phyloP scores from a whole-genome alignment of 495 filamentous ascomycete species.

The Penicillium daleae region DNA sequence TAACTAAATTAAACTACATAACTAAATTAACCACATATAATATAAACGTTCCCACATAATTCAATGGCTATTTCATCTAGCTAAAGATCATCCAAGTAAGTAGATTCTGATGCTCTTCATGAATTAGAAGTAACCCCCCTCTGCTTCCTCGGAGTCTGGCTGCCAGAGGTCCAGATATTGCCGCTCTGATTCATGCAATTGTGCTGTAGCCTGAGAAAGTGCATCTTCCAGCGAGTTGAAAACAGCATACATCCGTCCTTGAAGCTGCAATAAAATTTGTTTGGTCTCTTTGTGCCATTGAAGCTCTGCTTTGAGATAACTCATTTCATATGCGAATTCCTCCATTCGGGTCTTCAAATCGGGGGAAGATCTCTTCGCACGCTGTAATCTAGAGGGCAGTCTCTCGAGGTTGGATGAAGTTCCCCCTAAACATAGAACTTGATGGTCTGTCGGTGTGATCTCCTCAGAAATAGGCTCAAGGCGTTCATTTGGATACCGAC shows the following conservation, averaged over 20 bases:
- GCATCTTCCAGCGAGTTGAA: background rate
- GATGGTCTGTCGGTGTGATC: background rate
- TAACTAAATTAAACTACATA: background rate
- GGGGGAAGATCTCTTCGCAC: background rate
- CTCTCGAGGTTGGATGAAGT: background rate
- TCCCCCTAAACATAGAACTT: background rate
- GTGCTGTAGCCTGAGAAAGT: background rate
- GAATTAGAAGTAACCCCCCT: background rate
- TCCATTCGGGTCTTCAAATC: background rate
- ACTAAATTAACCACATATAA: too few species aligned
- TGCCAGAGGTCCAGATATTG: background rate
- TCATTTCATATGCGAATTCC: background rate
- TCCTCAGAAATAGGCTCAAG: constrained; percentile 3
- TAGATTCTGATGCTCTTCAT: background rate
- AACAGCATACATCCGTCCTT: background rate
- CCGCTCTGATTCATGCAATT: background rate
- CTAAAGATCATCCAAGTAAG: background rate
- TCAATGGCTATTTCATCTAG: background rate
- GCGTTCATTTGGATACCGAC: background rate
- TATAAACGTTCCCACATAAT: background rate
- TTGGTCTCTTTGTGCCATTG: constrained; percentile 5
- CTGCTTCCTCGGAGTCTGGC: background rate
- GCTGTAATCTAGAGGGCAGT: background rate
- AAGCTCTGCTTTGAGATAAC: constrained; percentile 1
- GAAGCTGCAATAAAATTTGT: constrained; percentile 1